A percentile compares a stretch with the other conserved stretches of the same genome.
Conservation (phyloP, 1,284 basidiomycete genomes). For the Ceratobasidium sp. region DNA sequence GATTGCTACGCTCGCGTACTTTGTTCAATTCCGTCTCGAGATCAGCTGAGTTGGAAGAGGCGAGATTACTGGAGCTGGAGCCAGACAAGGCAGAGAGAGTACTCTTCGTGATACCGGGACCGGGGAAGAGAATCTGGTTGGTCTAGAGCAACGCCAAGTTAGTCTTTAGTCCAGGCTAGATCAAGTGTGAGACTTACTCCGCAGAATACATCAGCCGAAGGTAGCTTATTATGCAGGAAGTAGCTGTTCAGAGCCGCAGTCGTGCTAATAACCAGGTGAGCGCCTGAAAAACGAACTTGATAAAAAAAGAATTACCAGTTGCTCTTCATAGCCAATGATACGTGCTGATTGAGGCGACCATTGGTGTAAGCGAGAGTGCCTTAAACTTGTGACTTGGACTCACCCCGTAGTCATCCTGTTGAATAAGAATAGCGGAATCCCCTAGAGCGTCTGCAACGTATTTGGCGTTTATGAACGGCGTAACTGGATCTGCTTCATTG, state of each 20-base stretch:
- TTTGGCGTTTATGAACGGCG: slow-evolving; percentile 30
- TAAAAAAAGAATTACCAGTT: neutral
- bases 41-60: neutral
- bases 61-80: neutral
- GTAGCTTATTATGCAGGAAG: slow-evolving; percentile 13
- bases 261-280: neutral
- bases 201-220: slow-evolving; percentile 9
- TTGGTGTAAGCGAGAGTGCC: neutral
- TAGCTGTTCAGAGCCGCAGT: neutral
- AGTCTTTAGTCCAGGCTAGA: neutral
- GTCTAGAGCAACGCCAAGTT: neutral
- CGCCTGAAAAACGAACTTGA: neutral
- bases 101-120: slow-evolving; percentile 8
- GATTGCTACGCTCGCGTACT: no score
- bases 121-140: slow-evolving; percentile 22
- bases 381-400: neutral
- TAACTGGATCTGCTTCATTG: slow-evolving; percentile 40
- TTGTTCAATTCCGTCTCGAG: neutral
- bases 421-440: slow-evolving; percentile 18
- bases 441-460: slow-evolving; percentile 10
- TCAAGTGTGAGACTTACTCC: neutral
- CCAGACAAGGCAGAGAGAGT: neutral
- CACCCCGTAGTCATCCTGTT: slow-evolving; percentile 37
- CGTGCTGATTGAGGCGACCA: slow-evolving; percentile 8
- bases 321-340: slow-evolving; percentile 20